These are phyloP conservation scores for Aspergillus ochraceus DNA, from an alignment of 2,329 filamentous ascomycete genomes.

Conservation along the genomic window DNA sequence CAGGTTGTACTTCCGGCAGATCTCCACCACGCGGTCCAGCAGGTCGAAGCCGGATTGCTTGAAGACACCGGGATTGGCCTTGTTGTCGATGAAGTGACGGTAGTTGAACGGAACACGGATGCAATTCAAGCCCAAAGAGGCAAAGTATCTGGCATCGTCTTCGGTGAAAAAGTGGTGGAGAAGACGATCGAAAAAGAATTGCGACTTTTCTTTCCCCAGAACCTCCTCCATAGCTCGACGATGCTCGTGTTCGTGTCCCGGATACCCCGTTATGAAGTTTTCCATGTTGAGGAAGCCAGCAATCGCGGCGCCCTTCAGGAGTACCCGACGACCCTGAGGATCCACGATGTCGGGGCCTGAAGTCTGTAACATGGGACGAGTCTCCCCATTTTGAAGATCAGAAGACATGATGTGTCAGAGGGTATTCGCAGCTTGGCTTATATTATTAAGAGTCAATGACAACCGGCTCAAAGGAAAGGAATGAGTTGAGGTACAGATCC, in stretches of 20 bases:
- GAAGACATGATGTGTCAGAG: no score
- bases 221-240: constrained; percentile 52
- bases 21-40: constrained; percentile 42
- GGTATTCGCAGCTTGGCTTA: no score
- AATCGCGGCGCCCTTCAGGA: background rate
- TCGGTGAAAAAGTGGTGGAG: constrained; percentile 58
- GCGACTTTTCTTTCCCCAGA: constrained; percentile 54
- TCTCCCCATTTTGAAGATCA: no score
- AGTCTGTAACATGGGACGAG: no score
- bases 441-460: no score
- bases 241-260: constrained; percentile 56
- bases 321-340: background rate
- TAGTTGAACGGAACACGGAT: constrained; percentile 61
- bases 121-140: constrained; percentile 55
- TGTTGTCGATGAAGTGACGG: constrained; percentile 49
- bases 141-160: constrained; percentile 56
- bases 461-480: no score
- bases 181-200: constrained; percentile 58
- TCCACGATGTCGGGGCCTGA: background rate
- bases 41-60: constrained; percentile 45
- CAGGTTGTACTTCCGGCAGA: constrained; percentile 43
- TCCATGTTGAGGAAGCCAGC: constrained; percentile 44
- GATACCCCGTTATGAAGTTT: constrained; percentile 62
- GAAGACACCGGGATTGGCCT: constrained; percentile 38
- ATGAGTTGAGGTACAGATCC: no score